A percentile compares a stretch with the other conserved stretches of the same genome.
phyloP scores from a whole-genome alignment of 192 early-diverging fungal species.

The Coemansia sp. region DNA sequence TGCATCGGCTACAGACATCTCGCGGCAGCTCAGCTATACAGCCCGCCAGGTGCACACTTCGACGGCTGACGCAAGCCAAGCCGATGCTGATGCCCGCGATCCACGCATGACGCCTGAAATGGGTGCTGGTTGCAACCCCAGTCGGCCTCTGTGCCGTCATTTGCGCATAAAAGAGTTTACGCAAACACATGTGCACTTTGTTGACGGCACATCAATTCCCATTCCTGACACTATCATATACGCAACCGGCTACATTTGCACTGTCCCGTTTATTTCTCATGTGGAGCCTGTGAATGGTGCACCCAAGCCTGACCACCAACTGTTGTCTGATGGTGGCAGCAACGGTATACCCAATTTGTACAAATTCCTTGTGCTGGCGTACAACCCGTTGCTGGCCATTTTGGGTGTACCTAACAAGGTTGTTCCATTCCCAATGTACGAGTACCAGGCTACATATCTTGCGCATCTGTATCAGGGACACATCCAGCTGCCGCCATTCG shows the following conservation, averaged over 20 bases:
- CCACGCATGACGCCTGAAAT: constrained; percentile 1
- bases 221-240: constrained; percentile 58
- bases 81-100: background rate
- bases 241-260: constrained; percentile 67
- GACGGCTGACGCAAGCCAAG: constrained; percentile 1
- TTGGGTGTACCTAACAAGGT: constrained; percentile 60
- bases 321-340: background rate
- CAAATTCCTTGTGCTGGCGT: constrained; percentile 48
- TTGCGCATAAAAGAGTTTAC: constrained; percentile 9
- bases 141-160: constrained; percentile 4
- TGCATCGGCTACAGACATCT: constrained; percentile 58
- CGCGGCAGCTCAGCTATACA: constrained; percentile 41
- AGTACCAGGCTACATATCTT: constrained; percentile 57
- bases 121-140: constrained; percentile 11
- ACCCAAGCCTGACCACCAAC: background rate
- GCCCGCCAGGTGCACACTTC: constrained; percentile 43
- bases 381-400: constrained; percentile 59
- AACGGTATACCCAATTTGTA: constrained; percentile 49
- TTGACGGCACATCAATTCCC: constrained; percentile 26
- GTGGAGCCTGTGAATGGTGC: background rate
- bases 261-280: constrained; percentile 59
- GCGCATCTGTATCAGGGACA: constrained; percentile 44
- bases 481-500: constrained; percentile 18
- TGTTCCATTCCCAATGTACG: constrained; percentile 62
- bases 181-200: constrained; percentile 20